Base-by-base conservation (phyloP, 768 basidiomycete genomes). In the Auricularia heimuer region DNA sequence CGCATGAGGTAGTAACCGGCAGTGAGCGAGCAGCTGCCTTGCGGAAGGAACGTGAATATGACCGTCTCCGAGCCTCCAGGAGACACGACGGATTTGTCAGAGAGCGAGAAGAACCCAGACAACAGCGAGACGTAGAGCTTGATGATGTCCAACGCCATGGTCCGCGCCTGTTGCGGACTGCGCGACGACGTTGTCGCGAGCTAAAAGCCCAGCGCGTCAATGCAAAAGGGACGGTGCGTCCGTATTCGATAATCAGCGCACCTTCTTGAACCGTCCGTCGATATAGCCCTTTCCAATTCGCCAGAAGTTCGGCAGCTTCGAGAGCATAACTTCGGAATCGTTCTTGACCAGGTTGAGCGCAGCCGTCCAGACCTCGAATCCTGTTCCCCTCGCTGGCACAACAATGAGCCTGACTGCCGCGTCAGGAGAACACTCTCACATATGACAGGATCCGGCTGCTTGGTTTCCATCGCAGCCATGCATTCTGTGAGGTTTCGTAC, bases 221-320 rank as follows among this genome's bases (percentile, higher is more conserved):
- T 51, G 66, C 62, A 65, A 54, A 58, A 29, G 29, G 29, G 29
- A 29, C 29, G 29, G 29, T 29, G 29, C 29, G 29, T 29, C 29
- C 29, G 29, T 29, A 29, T 29, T 36, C 24, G 3, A 11, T 24
- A n/a, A 39, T 35, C 39, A 62, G 72, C 77, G 64, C 63, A 94
- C 94, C 82, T 88, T 93, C 74, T 86, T 89, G 73, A 90, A 94
- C 74, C 91, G 94, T 3, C 97, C 96, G 54, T 97, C 94, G 77
- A 95, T 86, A 71, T 94, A 96, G 29, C 84, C 86, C 74, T 85
- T 91, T 2, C 91, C 88, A 61, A 99, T 90, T 72, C 87, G 89
- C 93, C 94, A 96, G 76, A 98, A 98, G 70, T 84, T 92, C 14
- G 96, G 94, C 29, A 99, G 81, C 1, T 89, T 83, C n/a, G 87